Evolutionary conservation across 345 rosid genomes (phyloP), one percentile per base, ranked within the genome.

Genomic region (Arabis alpina): DNA sequence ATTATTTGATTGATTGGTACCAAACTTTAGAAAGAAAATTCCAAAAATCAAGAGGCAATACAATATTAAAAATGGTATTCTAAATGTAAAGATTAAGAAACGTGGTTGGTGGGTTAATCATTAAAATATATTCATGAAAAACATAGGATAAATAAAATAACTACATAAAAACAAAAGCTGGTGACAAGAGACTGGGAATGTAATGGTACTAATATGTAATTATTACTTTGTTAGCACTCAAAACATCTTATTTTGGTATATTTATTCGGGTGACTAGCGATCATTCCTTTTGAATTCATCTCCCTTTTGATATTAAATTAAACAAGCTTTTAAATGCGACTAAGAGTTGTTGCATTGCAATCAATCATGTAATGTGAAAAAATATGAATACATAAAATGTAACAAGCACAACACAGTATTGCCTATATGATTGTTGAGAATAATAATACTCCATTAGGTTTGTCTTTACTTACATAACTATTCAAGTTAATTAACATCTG

Each of bases 71-170:
- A 25, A 54, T 48, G 56, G 70, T 54, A 23, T 62, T 9, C 66
- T 57, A 76, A 63, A 56, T 76, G 79, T 76, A 70, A 76, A 76
- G 61, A 69, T 76, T 76, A 70, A 76, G 79, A 76, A 70, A 70
- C 64, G 71, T 64, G 66, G 75, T 76, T 64, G 79, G 75, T 76
- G 75, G 70, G 2, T 55, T 76, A 55, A 76, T 70, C 75, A 76
- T 76, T 56, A 76, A 30, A 56, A 34, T 48, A 55, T 24, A 63
- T 48, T 49, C 61, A 25, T 43, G 62, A 51, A 49, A 69, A 69
- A 58, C 75, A 76, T 49, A 41, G 28, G 58, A 68, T 69, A 32
- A 24, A 66, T 41, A 59, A 58, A 52, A 41, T 0, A 42, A 41
- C 1, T 14, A 45, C n/a, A 47, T 39, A 8, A 49, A 69, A 62